These are phyloP conservation scores for Hypoxylon sp. DNA, from an alignment of 2,329 filamentous ascomycete species.

Conservation along the genomic window DNA sequence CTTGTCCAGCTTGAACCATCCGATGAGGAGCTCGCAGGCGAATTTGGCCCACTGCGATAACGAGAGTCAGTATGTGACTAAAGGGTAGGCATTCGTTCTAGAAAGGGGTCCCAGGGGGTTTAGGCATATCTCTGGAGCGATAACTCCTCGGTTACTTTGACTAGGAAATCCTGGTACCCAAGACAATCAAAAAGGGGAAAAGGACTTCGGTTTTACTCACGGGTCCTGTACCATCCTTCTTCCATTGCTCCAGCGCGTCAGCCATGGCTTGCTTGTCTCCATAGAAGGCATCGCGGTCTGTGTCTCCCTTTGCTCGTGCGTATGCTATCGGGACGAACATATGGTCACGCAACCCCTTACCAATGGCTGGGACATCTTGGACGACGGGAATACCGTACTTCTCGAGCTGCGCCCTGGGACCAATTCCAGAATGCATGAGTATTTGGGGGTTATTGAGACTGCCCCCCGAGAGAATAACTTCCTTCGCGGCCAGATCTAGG, in stretches of 20 bases:
- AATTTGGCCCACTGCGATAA: conserved; percentile 57
- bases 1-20: conserved; percentile 59
- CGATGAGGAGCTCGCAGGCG: conserved; percentile 56
- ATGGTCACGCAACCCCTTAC: conserved; percentile 58
- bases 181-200: no score
- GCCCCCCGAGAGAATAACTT: conserved; percentile 60
- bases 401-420: conserved; percentile 53
- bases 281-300: conserved; percentile 61
- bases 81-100: no score
- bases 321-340: conserved; percentile 56
- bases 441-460: conserved; percentile 58
- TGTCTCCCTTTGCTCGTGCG: conserved; percentile 56
- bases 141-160: no score
- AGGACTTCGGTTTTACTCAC: no score
- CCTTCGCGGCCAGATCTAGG: conserved; percentile 53
- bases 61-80: no score
- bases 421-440: conserved; percentile 61
- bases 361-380: conserved; percentile 54
- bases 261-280: conserved; percentile 57
- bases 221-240: conserved; percentile 56
- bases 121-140: no score
- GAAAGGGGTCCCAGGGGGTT: no score
- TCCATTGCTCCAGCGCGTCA: conserved; percentile 62
- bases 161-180: no score
- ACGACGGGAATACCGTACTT: conserved; percentile 54